These are phyloP conservation scores for Daldinia grandis DNA, from an alignment of 495 filamentous ascomycete species.

Conservation along the genomic window DNA sequence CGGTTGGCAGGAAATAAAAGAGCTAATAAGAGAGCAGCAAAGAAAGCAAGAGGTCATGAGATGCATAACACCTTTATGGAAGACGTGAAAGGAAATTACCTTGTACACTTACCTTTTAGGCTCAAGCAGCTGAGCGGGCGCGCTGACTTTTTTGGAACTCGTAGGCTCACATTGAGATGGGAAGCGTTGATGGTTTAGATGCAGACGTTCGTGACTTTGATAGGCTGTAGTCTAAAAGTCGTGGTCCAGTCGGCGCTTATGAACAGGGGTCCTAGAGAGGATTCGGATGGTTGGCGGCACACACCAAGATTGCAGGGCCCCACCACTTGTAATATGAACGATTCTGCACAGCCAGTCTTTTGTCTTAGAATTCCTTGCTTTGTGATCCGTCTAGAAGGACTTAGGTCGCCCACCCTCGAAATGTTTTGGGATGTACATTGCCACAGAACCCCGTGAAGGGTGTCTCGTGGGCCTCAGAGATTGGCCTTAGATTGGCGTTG, in stretches of 20 bases:
- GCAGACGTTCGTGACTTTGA: constrained; percentile 48
- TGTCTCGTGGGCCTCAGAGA: constrained; percentile 57
- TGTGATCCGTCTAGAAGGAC: constrained; percentile 46
- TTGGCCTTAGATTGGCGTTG: constrained; percentile 43
- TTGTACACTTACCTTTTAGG: constrained; percentile 43
- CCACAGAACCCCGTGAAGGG: constrained; percentile 52
- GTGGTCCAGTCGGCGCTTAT: constrained; percentile 63
- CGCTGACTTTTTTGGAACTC: constrained; percentile 41
- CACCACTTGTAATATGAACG: constrained; percentile 55
- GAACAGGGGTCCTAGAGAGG: constrained; percentile 52
- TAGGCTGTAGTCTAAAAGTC: constrained; percentile 53
- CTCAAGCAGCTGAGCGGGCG: constrained; percentile 45
- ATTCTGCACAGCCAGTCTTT: constrained; percentile 56
- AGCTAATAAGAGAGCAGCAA: constrained; percentile 25
- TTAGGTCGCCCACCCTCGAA: constrained; percentile 40
- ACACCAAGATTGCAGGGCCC: constrained; percentile 51
- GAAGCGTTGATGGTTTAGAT: constrained; percentile 45
- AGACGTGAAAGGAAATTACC: constrained; percentile 36
- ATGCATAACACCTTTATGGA: constrained; percentile 38
- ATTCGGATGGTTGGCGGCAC: constrained; percentile 59
- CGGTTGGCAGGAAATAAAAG: constrained; percentile 40
- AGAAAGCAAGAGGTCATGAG: constrained; percentile 46
- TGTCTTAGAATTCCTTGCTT: constrained; percentile 59
- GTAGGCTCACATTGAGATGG: constrained; percentile 35
- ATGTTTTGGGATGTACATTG: constrained; percentile 47